These are phyloP conservation scores for Angophora floribunda DNA, from an alignment of 345 rosid genomes.

Conservation along the genomic window DNA sequence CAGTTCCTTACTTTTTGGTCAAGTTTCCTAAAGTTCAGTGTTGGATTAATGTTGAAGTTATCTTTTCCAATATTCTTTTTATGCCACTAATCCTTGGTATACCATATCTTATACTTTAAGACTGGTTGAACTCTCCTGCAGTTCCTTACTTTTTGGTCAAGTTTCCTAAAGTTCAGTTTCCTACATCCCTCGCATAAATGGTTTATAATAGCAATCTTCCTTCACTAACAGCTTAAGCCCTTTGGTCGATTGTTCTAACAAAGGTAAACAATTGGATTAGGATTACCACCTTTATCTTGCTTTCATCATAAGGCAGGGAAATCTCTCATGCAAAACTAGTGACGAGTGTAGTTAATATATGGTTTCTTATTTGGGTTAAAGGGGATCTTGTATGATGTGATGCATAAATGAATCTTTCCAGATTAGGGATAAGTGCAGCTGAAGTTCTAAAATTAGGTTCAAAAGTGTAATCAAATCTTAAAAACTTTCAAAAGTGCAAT, in stretches of 20 bases:
- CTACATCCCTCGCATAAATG: background rate
- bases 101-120: background rate
- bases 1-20: background rate
- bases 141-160: background rate
- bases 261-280: background rate
- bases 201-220: background rate
- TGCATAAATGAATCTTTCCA: background rate
- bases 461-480: background rate
- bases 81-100: background rate
- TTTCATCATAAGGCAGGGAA: background rate
- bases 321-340: background rate
- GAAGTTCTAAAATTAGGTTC: background rate
- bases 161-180: background rate
- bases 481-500: background rate
- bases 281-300: background rate
- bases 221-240: background rate
- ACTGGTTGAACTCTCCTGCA: background rate
- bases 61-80: background rate
- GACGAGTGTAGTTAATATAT: background rate
- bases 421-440: background rate
- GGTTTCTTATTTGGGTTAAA: background rate
- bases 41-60: background rate
- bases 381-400: background rate
- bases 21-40: background rate
- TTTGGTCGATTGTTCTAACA: background rate